Evolutionary conservation across 768 basidiomycete genomes (phyloP), one percentile per base, ranked within the genome.

Genomic region (Rhizopogon roseolus): DNA sequence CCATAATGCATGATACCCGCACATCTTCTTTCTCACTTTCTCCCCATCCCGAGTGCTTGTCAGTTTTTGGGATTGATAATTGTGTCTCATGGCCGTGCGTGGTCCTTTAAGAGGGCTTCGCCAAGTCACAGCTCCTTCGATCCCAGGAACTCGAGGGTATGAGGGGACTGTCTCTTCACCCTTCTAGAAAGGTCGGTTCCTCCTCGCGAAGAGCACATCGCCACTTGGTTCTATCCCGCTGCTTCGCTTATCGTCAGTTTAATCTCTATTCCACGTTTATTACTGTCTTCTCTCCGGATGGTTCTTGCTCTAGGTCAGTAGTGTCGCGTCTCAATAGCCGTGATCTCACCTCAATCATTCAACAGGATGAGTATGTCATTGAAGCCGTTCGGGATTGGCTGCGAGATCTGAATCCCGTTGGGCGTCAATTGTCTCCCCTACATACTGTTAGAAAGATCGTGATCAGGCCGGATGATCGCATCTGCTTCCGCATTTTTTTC

Each of bases 371-470:
- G 75, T 99, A 99, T 71, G 97, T 96, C 13, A 75, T 88, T 16
- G 97, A 98, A 72, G 97, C 97, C 52, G 97, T 98, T 52, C 77
- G 92, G 64, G 92, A 14, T 98, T 95, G 70, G 96, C 95, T 55
- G 96, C 97, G 67, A 64, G 82, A 71, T 9, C 53, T 29, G 38
- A 32, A 36, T 45, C 43, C 19, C 25, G 1, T 25, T 34, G 9
- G 9, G 29, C 43, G 6, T 10, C 40, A 53, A 54, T 62, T 32
- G 64, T 45, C 14, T 49, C n/a, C n/a, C n/a, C n/a, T n/a, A n/a
- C 22, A 22, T 50, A 99, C 97, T 1, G 95, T 98, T 14, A 80
- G 97, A 51, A 98, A 98, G 71, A 95, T 98, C 8, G 97, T 91
- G 54, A 94, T 98, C 29, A 9, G 29, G 93, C 75, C 98, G 49